phyloP scores from a whole-genome alignment of 495 filamentous ascomycete species.

The Podospora pseudocomata region DNA sequence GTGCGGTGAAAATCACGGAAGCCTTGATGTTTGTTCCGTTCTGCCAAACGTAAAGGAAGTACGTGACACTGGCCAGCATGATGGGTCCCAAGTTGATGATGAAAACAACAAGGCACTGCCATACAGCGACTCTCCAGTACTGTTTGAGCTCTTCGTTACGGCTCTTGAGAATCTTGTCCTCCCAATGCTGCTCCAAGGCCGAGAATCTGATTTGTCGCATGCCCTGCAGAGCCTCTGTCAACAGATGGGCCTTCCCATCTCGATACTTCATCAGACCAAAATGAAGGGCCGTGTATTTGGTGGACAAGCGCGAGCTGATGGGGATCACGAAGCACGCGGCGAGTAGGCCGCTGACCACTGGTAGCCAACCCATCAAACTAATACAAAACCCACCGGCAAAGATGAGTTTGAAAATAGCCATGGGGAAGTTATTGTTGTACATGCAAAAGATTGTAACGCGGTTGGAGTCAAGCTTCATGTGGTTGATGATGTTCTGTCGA shows the following conservation, averaged over 20 bases:
- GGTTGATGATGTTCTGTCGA: constrained; percentile 29
- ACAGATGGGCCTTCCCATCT: constrained; percentile 62
- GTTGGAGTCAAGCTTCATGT: constrained; percentile 44
- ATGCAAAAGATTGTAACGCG: constrained; percentile 61
- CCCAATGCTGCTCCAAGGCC: constrained; percentile 64
- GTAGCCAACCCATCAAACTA: constrained; percentile 61
- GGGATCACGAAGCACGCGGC: constrained; percentile 55
- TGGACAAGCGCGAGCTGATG: constrained; percentile 56
- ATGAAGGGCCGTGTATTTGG: constrained; percentile 54
- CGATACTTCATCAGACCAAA: constrained; percentile 64
- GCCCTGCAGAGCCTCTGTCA: constrained; percentile 68
- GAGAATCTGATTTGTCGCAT: constrained; percentile 78
- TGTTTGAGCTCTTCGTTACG: constrained; percentile 58
- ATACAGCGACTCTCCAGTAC: constrained; percentile 55
- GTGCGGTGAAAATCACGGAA: constrained; percentile 30
- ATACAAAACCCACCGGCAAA: constrained; percentile 57
- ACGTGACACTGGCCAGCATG: constrained; percentile 57
- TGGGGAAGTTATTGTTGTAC: constrained; percentile 55
- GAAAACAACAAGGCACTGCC: constrained; percentile 46
- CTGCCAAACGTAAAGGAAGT: constrained; percentile 54
- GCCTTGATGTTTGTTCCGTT: constrained; percentile 22
- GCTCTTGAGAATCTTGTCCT: constrained; percentile 55
- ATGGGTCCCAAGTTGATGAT: constrained; percentile 62
- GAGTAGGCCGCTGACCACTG: constrained; percentile 56
- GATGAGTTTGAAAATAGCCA: constrained; percentile 48